These are phyloP conservation scores for Sugiyamaella marilandica DNA, from an alignment of 805 yeast species.

Conservation along the genomic window DNA sequence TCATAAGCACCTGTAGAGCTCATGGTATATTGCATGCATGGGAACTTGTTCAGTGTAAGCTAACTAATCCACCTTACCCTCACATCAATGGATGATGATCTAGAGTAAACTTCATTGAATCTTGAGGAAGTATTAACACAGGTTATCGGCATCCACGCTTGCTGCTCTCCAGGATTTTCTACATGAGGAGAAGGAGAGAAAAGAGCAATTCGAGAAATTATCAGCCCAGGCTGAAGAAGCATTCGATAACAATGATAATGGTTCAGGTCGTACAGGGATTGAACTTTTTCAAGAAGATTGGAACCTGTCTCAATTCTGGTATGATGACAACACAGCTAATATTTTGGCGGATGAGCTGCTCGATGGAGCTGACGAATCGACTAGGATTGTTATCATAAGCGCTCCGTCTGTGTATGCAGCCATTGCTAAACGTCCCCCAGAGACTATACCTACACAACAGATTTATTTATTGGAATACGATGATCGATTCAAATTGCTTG, in stretches of 20 bases:
- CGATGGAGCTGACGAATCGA: conserved; percentile 68
- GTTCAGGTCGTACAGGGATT: conserved; percentile 42
- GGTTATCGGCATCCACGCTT: conserved; percentile 45
- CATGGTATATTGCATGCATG: too few species aligned
- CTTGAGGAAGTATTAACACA: conserved; percentile 4
- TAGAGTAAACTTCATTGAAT: not conserved
- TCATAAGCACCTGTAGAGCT: too few species aligned
- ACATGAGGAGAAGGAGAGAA: conserved; percentile 55
- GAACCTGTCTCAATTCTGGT: conserved; percentile 92
- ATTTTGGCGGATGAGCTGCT: conserved; percentile 63
- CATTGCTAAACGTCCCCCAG: conserved; percentile 48
- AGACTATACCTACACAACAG: conserved; percentile 49
- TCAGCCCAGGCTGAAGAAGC: conserved; percentile 53
- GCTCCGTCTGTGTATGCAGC: conserved; percentile 94
- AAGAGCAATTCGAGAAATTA: conserved; percentile 52
- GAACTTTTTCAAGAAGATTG: conserved; percentile 84
- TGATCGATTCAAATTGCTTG: conserved; percentile 65
- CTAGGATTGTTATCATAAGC: conserved; percentile 71
- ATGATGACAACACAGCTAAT: conserved; percentile 67
- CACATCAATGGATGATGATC: not conserved
- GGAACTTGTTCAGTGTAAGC: not conserved
- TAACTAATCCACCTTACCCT: not conserved
- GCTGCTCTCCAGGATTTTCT: conserved; percentile 61
- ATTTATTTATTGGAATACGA: conserved; percentile 78
- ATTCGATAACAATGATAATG: conserved; percentile 34